Evolutionary conservation across 108 stramenopile genomes (phyloP), one percentile per base, ranked within the genome.

Genomic region (Chaetoceros tenuissimus): DNA sequence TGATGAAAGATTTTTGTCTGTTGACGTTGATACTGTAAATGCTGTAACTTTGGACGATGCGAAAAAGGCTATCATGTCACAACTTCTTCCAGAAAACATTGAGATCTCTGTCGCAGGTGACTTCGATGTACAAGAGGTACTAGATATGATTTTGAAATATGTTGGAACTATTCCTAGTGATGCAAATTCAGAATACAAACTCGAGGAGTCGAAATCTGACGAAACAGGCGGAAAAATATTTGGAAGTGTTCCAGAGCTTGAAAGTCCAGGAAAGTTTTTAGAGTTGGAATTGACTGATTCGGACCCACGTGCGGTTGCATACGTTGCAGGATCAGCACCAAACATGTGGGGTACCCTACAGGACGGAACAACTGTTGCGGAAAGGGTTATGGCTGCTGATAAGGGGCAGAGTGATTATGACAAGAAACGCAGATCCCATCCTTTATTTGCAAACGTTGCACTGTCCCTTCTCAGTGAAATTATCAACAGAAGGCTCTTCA

Each of bases 31-130:
- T 43, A 71, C 80, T 17, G 82, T 94, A 25, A 85, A 98, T 55
- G 74, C 64, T 27, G 75, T 94, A 25, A 88, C 86, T 24, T 72
- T 94, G 3, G 89, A 89, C 7, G 92, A 92, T 52, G 94, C 92
- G 7, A 76, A 87, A 54, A 71, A 69, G 55, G 91, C 95, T 3
- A 87, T 96, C 67, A 87, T 86, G 87, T 87, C 88, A 10, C 95
- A 96, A 54, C 66, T 98, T 59, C 59, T 67, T 13, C 94, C 96
- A 24, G 67, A 73, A 3, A 79, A 91, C 21, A 60, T 96, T 48
- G 97, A 98, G 62, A 87, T 98, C 10, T 91, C 90, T 17, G 64
- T 94, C 53, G 82, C 89, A n/a, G 97, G 96, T n/a, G 97, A 98
- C 68, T 92, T 96, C 59, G 84, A 94, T 64, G 84, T 89, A 0